Base-by-base conservation (phyloP, 495 filamentous ascomycete species). In the Xylaria castorea region DNA sequence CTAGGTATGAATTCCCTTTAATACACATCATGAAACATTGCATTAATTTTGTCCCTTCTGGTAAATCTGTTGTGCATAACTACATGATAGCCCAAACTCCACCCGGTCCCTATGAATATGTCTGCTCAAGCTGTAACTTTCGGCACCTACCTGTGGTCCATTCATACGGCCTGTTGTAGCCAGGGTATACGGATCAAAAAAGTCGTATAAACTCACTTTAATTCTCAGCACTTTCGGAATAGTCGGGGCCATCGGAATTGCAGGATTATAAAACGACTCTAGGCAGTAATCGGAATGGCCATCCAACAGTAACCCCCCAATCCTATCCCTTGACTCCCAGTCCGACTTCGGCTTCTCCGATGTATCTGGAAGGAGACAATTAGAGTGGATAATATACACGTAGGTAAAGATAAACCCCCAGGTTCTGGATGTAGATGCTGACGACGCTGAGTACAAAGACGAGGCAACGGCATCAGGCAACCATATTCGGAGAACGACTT, bases 211-310 rank as follows among this genome's bases (percentile, higher is more conserved):
- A 12, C 1, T n/a, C 32, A 61, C 4, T 61, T 57, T 14, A 32
- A 38, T 38, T 38, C n/a, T 14, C 22, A 44, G 38, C 60, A 42
- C 38, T 34, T 64, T 64, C 38, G 61, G 61, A 64, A 40, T 20
- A 44, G 5, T 27, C 5, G 27, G 22, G 36, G 22, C n/a, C 22
- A 27, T 44, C 38, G 38, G 38, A 27, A 16, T 44, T 34, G 61
- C 30, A 44, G 14, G 11, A 30, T 9, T 14, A 42, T 44, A 2
- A 20, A 57, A 30, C 38, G 9, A 38, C 22, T 44, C 38, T 42
- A 27, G 44, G 30, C 14, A 42, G 5, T 30, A 30, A 44, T 64
- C 38, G 61, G 61, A 64, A 42, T 44, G 5, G 8, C 38, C 22
- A 25, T n/a, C 38, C 38, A 64, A 38, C 7, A 12, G 34, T 61